Percentiles rank a stretch among this genome's conserved stretches.
Conservation (phyloP, 352 stramenopile species). For the Globisporangium alternatum region DNA sequence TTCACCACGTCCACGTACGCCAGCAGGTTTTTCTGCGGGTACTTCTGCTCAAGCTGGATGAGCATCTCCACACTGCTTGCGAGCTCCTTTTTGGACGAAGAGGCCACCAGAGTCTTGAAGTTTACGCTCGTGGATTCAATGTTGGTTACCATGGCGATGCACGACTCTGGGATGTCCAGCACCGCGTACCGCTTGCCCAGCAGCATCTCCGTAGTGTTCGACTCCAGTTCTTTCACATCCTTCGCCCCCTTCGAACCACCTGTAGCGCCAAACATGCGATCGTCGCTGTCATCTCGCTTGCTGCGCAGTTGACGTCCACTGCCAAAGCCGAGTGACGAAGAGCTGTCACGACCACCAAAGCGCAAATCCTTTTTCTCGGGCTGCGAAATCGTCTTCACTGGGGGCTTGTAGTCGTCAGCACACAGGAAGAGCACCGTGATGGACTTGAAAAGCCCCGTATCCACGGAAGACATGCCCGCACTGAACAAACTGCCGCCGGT, state of each 20-base stretch:
- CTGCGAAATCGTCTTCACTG: conserved; percentile 21
- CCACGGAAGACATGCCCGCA: conserved; percentile 10
- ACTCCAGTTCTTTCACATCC: conserved; percentile 46
- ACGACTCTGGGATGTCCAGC: conserved; percentile 76
- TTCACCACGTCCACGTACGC: conserved; percentile 64
- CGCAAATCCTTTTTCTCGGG: conserved; percentile 14
- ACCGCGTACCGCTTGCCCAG: conserved; percentile 69
- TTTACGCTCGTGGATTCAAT: conserved; percentile 44
- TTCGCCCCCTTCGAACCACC: conserved; percentile 18
- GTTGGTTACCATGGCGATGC: conserved; percentile 63
- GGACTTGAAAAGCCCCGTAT: conserved; percentile 63
- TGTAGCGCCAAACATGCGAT: conserved; percentile 39
- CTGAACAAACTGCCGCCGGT: conserved; percentile 35
- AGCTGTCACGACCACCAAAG: not conserved
- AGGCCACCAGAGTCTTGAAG: conserved; percentile 55
- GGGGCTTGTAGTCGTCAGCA: conserved; percentile 57
- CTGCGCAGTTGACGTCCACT: conserved; percentile 43
- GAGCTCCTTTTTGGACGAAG: conserved; percentile 72
- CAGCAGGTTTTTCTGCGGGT: conserved; percentile 40
- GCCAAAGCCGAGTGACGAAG: conserved; percentile 21
- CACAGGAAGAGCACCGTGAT: conserved; percentile 74
- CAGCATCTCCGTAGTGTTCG: conserved; percentile 51
- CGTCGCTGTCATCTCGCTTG: conserved; percentile 51
- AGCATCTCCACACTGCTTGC: conserved; percentile 70
- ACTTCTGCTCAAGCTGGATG: conserved; percentile 73